Evolutionary conservation across 495 filamentous ascomycete species (phyloP).

Genomic region (Tuber borchii): DNA sequence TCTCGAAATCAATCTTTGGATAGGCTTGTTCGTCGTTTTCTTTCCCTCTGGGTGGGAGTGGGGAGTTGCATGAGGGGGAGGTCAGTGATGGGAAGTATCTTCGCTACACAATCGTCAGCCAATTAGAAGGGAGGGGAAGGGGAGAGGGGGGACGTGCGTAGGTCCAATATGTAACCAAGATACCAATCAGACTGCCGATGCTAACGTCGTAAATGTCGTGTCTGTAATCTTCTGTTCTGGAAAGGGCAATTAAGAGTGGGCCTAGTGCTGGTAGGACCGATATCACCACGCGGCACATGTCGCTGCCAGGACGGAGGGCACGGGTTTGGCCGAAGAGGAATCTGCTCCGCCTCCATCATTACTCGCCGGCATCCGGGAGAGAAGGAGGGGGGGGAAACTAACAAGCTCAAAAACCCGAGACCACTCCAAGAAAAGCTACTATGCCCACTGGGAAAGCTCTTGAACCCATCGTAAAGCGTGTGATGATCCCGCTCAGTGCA

Average conservation of each 20-base stretch:
- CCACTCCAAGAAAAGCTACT: constrained; percentile 79
- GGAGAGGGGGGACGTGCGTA: constrained; percentile 47
- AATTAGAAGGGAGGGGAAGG: neutral
- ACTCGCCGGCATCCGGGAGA: constrained; percentile 70
- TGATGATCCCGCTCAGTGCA: constrained; percentile 76
- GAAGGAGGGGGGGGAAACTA: constrained; percentile 40
- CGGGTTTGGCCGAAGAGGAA: constrained; percentile 43
- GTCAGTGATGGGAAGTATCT: constrained; percentile 53
- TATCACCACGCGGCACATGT: constrained; percentile 61
- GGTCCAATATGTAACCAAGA: constrained; percentile 68
- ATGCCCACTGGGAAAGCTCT: constrained; percentile 87
- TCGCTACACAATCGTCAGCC: constrained; percentile 12
- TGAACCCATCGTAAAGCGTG: constrained; percentile 82
- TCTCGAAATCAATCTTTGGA: constrained; percentile 23
- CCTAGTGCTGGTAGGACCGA: constrained; percentile 65
- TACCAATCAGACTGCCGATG: constrained; percentile 65
- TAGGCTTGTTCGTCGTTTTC: constrained; percentile 2
- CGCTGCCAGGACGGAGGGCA: constrained; percentile 42
- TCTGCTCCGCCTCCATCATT: constrained; percentile 51
- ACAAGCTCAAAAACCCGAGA: constrained; percentile 74
- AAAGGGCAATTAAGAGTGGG: constrained; percentile 80
- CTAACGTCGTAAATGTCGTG: constrained; percentile 94
- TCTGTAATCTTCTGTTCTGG: constrained; percentile 85
- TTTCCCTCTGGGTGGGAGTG: constrained; percentile 30
- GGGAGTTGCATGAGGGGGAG: constrained; percentile 49